phyloP scores from a whole-genome alignment of 2,329 filamentous ascomycete genomes.

The Phaeosphaeriaceae sp. region DNA sequence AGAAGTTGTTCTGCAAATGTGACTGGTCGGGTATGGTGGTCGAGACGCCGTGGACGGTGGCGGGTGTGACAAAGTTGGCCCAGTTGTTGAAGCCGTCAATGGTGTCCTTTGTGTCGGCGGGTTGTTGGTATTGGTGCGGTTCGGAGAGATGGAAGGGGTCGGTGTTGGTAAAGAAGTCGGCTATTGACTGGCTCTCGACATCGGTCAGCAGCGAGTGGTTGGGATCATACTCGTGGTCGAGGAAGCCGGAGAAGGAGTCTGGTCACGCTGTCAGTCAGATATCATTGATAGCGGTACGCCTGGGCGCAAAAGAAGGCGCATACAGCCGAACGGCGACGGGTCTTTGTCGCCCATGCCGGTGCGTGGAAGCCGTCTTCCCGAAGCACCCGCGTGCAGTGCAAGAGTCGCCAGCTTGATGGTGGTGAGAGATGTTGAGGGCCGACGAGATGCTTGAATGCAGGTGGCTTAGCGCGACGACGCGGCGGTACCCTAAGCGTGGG shows the following conservation, averaged over 20 bases:
- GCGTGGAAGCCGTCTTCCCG: constrained; percentile 31
- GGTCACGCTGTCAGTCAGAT: constrained; percentile 12
- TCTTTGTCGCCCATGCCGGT: constrained; percentile 44
- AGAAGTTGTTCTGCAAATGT: constrained; percentile 35
- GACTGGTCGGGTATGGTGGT: constrained; percentile 45
- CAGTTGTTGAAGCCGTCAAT: constrained; percentile 36
- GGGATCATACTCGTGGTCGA: constrained; percentile 22
- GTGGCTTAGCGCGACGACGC: not conserved
- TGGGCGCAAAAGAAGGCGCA: constrained; percentile 1
- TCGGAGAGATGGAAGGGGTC: constrained; percentile 33
- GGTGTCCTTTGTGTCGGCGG: constrained; percentile 29
- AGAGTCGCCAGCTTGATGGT: constrained; percentile 40
- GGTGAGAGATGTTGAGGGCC: constrained; percentile 2
- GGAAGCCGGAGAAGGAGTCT: constrained; percentile 41
- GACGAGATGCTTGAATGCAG: constrained; percentile 2
- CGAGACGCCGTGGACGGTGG: constrained; percentile 43
- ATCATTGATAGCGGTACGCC: not conserved
- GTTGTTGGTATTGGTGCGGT: constrained; percentile 13
- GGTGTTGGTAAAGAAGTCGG: constrained; percentile 43
- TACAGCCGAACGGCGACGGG: constrained; percentile 46
- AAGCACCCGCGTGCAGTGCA: constrained; percentile 27
- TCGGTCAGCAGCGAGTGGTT: constrained; percentile 41
- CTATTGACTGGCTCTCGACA: constrained; percentile 37
- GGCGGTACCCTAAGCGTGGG: not conserved
- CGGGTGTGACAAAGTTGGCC: constrained; percentile 35